These are phyloP conservation scores for Globisporangium megalacanthum DNA, from an alignment of 352 stramenopile species.

Conservation along the genomic window DNA sequence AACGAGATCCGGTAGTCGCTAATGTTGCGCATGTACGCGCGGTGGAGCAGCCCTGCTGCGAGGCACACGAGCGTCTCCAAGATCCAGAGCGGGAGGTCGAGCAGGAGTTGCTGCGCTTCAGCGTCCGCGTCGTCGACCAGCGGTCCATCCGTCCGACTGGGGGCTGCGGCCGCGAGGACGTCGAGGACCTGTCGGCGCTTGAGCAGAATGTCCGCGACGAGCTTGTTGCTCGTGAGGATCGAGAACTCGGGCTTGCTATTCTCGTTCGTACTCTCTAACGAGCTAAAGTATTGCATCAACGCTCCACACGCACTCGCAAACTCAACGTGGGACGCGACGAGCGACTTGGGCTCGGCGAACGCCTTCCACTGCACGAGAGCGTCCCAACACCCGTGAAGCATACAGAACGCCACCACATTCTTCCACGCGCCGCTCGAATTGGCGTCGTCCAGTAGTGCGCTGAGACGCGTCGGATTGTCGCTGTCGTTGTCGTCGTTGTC, in stretches of 20 bases:
- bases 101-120: conserved; percentile 24
- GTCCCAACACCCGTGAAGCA: conserved; percentile 51
- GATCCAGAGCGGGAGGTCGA: conserved; percentile 58
- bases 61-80: conserved; percentile 67
- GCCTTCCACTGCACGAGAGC: conserved; percentile 36
- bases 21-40: conserved; percentile 63
- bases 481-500: not conserved
- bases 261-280: conserved; percentile 15
- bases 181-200: conserved; percentile 32
- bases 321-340: conserved; percentile 26
- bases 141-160: conserved; percentile 6
- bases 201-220: conserved; percentile 38
- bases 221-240: conserved; percentile 33
- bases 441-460: conserved; percentile 1
- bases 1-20: conserved; percentile 80
- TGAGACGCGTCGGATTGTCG: not conserved
- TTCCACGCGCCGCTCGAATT: conserved; percentile 15
- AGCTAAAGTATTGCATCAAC: conserved; percentile 42
- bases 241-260: conserved; percentile 31
- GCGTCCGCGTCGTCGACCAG: conserved; percentile 12
- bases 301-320: conserved; percentile 42
- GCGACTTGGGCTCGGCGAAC: conserved; percentile 12
- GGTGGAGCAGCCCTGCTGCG: conserved; percentile 60
- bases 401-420: conserved; percentile 52
- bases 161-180: not conserved